phyloP scores from a whole-genome alignment of 1,139 yeast species.

The Taiozyma sp. region DNA sequence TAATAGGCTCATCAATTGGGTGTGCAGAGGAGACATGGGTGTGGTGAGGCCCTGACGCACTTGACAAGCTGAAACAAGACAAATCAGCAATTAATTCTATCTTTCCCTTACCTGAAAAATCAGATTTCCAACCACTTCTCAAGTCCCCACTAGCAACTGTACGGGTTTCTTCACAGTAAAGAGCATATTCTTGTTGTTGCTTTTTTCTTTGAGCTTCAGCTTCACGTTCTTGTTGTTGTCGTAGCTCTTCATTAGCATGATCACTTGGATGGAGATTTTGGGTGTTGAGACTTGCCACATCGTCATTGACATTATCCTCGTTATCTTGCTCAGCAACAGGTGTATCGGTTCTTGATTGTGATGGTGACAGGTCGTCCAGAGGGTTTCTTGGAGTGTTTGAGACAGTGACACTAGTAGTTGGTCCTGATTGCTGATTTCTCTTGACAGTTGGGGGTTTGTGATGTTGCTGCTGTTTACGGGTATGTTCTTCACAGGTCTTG shows the following conservation, averaged over 20 bases:
- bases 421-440: constrained; percentile 35
- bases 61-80: constrained; percentile 36
- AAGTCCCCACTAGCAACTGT: constrained; percentile 75
- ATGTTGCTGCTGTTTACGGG: constrained; percentile 27
- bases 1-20: constrained; percentile 18
- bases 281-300: constrained; percentile 6
- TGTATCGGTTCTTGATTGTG: constrained; percentile 8
- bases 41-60: constrained; percentile 21
- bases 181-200: constrained; percentile 31
- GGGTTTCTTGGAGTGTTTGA: constrained; percentile 9
- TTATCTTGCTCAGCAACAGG: constrained; percentile 1
- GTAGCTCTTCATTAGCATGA: constrained; percentile 33
- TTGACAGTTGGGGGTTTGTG: constrained; percentile 27
- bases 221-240: constrained; percentile 26
- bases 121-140: constrained; percentile 93
- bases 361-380: constrained; percentile 5
- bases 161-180: constrained; percentile 68
- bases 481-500: constrained; percentile 41
- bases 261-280: constrained; percentile 32
- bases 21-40: constrained; percentile 20
- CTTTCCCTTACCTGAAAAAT: constrained; percentile 69
- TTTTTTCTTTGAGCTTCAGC: constrained; percentile 20
- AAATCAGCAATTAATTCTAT: constrained; percentile 76
- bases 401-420: constrained; percentile 28
- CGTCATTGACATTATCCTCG: constrained; percentile 9